Evolutionary conservation across 345 rosid species (phyloP).

Genomic region (Brassica rapa): DNA sequence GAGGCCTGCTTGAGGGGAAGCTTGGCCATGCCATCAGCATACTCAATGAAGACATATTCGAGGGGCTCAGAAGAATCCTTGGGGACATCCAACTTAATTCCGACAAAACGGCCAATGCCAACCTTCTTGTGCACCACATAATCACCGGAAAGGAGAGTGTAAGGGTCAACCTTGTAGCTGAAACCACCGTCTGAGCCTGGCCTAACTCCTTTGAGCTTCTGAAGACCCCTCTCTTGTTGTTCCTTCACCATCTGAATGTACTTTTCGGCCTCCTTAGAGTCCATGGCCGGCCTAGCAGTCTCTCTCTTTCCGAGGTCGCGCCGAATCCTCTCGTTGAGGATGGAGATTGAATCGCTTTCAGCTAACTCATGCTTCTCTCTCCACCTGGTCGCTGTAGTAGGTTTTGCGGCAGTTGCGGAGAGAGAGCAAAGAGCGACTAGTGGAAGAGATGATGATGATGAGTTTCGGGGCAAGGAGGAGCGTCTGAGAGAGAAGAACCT

Average conservation of each 20-base stretch:
- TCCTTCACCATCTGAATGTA: constrained; percentile 79
- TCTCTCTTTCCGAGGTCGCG: constrained; percentile 67
- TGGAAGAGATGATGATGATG: constrained; percentile 37
- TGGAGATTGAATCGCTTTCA: constrained; percentile 61
- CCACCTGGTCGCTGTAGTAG: constrained; percentile 30
- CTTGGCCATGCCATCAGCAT: constrained; percentile 97
- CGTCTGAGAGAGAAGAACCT: constrained; percentile 38
- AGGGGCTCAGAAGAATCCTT: constrained; percentile 61
- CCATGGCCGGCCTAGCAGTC: constrained; percentile 56
- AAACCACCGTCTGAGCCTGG: constrained; percentile 42
- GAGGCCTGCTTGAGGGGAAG: constrained; percentile 91
- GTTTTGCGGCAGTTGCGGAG: constrained; percentile 40
- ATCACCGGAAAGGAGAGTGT: constrained; percentile 68
- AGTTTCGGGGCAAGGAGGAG: constrained; percentile 24
- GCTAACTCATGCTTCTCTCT: constrained; percentile 47
- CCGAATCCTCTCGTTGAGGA: constrained; percentile 77
- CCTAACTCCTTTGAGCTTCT: constrained; percentile 75
- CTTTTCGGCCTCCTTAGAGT: constrained; percentile 80
- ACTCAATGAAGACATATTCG: constrained; percentile 86
- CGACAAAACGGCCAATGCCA: constrained; percentile 86
- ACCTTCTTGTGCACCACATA: constrained; percentile 96
- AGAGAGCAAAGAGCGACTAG: constrained; percentile 39
- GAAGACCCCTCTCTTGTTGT: constrained; percentile 89
- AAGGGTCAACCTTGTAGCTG: constrained; percentile 89
- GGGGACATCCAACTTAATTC: constrained; percentile 73